These are phyloP conservation scores for Calonectria montana DNA, from an alignment of 2,329 filamentous ascomycete species.

Conservation along the genomic window DNA sequence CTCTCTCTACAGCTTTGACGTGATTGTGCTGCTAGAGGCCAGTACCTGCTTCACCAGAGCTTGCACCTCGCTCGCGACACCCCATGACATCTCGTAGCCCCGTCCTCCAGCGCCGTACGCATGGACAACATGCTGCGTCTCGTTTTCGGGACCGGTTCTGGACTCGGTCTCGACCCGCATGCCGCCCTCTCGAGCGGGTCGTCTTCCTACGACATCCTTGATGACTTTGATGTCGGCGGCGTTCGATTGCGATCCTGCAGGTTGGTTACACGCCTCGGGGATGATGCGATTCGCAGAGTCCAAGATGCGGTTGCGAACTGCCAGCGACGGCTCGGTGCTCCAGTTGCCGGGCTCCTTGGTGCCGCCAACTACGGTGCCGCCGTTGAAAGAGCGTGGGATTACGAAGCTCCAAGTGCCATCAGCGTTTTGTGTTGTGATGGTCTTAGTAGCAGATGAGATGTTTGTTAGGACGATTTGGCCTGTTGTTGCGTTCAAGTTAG, in stretches of 20 bases:
- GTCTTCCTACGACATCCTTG: conserved; percentile 58
- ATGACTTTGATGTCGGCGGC: conserved; percentile 52
- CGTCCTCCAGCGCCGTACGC: conserved; percentile 71
- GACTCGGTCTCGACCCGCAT: conserved; percentile 53
- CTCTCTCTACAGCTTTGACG: conserved; percentile 28
- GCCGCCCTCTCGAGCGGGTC: conserved; percentile 58
- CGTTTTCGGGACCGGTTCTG: conserved; percentile 5
- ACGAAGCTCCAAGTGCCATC: conserved; percentile 74
- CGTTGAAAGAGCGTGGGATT: conserved; percentile 70
- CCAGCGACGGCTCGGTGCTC: conserved; percentile 59
- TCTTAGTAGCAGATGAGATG: conserved; percentile 47
- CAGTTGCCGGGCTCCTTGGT: conserved; percentile 72
- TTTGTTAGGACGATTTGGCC: conserved; percentile 53
- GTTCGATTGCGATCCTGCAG: background rate
- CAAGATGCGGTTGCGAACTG: conserved; percentile 53
- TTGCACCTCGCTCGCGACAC: conserved; percentile 63
- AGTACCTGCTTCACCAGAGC: conserved; percentile 28
- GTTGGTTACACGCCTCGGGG: conserved; percentile 20
- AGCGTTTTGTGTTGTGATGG: conserved; percentile 69
- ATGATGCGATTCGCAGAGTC: conserved; percentile 25
- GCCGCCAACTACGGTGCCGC: conserved; percentile 74
- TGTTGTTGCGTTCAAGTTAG: conserved; percentile 29
- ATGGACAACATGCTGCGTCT: conserved; percentile 55
- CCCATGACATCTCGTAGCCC: conserved; percentile 72
- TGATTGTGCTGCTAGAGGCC: background rate